phyloP scores from a whole-genome alignment of 2,329 filamentous ascomycete genomes.

The Claviceps purpurea region DNA sequence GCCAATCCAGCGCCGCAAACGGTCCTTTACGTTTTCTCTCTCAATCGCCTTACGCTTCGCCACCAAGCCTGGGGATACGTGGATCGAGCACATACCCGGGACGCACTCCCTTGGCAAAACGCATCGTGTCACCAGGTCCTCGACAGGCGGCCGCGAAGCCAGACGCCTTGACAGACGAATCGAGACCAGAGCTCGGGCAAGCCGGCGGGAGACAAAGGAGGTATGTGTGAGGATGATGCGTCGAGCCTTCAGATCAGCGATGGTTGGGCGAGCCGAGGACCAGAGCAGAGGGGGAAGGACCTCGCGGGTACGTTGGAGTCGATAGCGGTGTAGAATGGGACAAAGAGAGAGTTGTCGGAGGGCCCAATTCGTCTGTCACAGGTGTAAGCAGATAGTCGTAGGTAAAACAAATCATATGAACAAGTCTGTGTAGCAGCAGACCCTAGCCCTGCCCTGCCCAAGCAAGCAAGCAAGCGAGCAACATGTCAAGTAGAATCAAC shows the following conservation, averaged over 20 bases:
- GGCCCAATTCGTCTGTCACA: slow-evolving; percentile 42
- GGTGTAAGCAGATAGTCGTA: not conserved
- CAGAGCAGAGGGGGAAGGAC: slow-evolving; percentile 42
- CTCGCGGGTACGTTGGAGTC: slow-evolving; percentile 42
- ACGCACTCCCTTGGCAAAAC: slow-evolving; percentile 55
- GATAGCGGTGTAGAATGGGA: slow-evolving; percentile 50
- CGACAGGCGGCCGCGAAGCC: slow-evolving; percentile 43
- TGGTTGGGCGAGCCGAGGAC: slow-evolving; percentile 43
- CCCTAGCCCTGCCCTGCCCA: not conserved
- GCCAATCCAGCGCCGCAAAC: slow-evolving; percentile 50
- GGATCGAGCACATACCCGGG: slow-evolving; percentile 25
- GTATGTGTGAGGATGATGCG: slow-evolving; percentile 56
- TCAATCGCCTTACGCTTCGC: slow-evolving; percentile 50
- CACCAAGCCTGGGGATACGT: slow-evolving; percentile 47
- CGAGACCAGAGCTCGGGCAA: slow-evolving; percentile 49
- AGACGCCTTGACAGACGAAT: slow-evolving; percentile 53
- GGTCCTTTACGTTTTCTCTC: slow-evolving; percentile 54
- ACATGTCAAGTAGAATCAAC: too few relatives aligned
- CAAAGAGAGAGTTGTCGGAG: slow-evolving; percentile 49
- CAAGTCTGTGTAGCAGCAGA: too few relatives aligned
- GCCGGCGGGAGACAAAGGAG: slow-evolving; percentile 47
- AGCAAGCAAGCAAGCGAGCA: not conserved
- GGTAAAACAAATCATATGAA: too few relatives aligned
- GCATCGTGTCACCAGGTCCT: slow-evolving; percentile 46
- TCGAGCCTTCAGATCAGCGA: slow-evolving; percentile 47